phyloP scores from a whole-genome alignment of 164 flowering plant genomes.

The Umbellularia californica region DNA sequence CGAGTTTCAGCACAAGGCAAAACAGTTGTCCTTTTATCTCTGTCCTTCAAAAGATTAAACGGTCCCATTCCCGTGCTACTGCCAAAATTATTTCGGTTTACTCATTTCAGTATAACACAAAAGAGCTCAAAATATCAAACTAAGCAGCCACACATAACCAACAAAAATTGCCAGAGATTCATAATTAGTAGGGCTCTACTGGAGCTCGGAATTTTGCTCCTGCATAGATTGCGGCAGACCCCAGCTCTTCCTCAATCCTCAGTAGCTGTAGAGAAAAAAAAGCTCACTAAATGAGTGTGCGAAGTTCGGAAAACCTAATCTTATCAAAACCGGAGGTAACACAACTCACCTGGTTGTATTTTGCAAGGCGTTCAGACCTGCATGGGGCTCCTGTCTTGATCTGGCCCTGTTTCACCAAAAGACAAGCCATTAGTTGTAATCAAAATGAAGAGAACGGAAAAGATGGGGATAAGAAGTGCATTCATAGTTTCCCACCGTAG shows the following conservation, averaged over 20 bases:
- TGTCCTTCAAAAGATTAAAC: too few species aligned
- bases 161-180: too few species aligned
- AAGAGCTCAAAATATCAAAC: too few species aligned
- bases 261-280: conserved; percentile 33
- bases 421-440: neutral
- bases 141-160: too few species aligned
- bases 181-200: conserved; percentile 42
- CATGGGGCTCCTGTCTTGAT: conserved; percentile 45
- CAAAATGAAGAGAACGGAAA: neutral
- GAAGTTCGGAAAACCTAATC: neutral
- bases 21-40: too few species aligned
- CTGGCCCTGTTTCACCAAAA: conserved; percentile 25
- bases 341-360: conserved; percentile 34
- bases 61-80: too few species aligned
- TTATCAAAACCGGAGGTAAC: neutral
- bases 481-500: conserved; percentile 22
- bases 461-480: neutral
- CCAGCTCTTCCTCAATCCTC: conserved; percentile 56
- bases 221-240: conserved; percentile 48
- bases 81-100: too few species aligned
- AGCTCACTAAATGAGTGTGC: neutral
- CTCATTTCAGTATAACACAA: too few species aligned
- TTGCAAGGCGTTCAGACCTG: conserved; percentile 42
- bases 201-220: conserved; percentile 49
- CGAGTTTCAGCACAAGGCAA: too few species aligned